phyloP scores from a whole-genome alignment of 176 grass and related monocot genomes.

The Musa troglodytarum region DNA sequence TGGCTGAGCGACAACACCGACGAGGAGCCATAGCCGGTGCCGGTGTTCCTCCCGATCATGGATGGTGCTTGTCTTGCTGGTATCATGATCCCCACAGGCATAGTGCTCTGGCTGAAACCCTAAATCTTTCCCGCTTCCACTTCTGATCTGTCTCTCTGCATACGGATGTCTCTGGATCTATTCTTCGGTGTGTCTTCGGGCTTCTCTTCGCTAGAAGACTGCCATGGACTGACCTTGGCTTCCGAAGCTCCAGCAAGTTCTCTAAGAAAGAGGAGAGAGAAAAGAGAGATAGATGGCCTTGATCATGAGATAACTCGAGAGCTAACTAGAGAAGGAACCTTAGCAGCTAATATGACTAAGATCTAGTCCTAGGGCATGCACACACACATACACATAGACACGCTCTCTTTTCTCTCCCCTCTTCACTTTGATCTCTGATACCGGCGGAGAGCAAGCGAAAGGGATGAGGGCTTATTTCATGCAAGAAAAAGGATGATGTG shows the following conservation, averaged over 20 bases:
- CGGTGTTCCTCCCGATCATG: conserved; percentile 67
- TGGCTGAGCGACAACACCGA: conserved; percentile 77
- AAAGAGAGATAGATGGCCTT: not conserved
- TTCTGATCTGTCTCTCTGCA: not conserved
- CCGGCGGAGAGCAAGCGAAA: not conserved
- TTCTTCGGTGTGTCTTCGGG: not conserved
- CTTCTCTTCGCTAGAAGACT: not conserved
- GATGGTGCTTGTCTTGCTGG: conserved; percentile 61
- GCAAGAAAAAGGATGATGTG: conserved; percentile 22
- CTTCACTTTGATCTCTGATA: not conserved
- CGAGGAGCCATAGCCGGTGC: conserved; percentile 56
- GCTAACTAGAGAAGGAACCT: not conserved
- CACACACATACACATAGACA: not conserved
- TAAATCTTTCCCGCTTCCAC: conserved; percentile 27
- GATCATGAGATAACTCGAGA: not conserved
- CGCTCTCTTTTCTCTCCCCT: not conserved
- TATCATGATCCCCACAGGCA: conserved; percentile 82
- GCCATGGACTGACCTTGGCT: not conserved
- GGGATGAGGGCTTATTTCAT: not conserved
- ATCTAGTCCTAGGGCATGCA: not conserved
- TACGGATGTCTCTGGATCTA: not conserved
- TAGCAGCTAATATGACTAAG: not conserved
- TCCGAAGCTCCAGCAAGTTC: too few relatives aligned
- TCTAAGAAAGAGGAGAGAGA: conserved; percentile 10
- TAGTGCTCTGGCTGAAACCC: conserved; percentile 44